Evolutionary conservation across 345 rosid genomes (phyloP).

Genomic region (Erysimum cheiranthoides): DNA sequence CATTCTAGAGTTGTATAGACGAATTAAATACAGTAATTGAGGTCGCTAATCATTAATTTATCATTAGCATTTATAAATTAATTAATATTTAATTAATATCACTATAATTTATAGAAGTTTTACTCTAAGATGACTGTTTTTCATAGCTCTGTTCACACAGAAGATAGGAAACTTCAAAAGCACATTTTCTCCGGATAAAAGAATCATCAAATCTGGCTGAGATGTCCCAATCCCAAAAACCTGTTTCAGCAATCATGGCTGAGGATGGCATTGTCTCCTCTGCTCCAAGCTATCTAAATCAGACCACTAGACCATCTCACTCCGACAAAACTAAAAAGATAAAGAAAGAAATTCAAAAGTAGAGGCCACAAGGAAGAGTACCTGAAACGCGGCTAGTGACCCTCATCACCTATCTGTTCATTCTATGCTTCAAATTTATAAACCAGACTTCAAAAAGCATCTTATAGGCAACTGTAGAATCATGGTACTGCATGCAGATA

Average conservation of each 20-base stretch:
- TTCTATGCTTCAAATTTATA: constrained; percentile 9
- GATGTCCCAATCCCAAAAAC: background rate
- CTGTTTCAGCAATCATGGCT: constrained; percentile 24
- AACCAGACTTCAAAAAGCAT: constrained; percentile 9
- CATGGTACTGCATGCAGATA: constrained; percentile 12
- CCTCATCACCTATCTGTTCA: background rate
- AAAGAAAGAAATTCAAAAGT: background rate
- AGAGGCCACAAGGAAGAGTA: background rate
- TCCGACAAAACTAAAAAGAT: background rate
- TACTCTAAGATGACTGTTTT: background rate
- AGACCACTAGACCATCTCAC: background rate
- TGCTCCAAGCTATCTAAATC: constrained; percentile 6
- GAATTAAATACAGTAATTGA: too few relatives aligned
- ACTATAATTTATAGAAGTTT: too few relatives aligned
- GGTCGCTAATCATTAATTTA: too few relatives aligned
- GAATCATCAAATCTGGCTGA: background rate
- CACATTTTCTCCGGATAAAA: background rate
- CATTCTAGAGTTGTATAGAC: too few relatives aligned
- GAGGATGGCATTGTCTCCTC: constrained; percentile 6
- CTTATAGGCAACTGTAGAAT: constrained; percentile 7
- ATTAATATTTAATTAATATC: too few relatives aligned
- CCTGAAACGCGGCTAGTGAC: constrained; percentile 5
- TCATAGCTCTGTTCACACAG: constrained; percentile 12
- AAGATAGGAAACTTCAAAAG: constrained; percentile 13
- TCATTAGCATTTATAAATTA: too few relatives aligned